Evolutionary conservation across 768 basidiomycete species (phyloP).

Genomic region (Termitomyces sp.): DNA sequence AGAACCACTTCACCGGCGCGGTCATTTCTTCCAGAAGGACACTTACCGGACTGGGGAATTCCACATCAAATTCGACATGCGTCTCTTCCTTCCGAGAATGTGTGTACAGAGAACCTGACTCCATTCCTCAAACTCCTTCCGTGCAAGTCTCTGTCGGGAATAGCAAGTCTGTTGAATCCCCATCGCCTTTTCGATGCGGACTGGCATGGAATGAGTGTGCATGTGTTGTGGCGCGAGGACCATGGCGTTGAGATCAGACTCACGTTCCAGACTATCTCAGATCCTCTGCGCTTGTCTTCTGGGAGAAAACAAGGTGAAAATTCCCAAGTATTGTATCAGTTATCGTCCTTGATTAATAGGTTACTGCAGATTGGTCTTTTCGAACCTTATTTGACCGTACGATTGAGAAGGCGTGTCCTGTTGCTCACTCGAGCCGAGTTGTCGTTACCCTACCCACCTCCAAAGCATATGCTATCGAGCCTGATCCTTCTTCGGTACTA

Average conservation of each 20-base stretch:
- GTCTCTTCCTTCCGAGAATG: constrained; percentile 72
- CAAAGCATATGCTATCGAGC: constrained; percentile 40
- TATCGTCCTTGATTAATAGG: neutral
- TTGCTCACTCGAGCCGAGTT: constrained; percentile 57
- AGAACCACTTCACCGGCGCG: constrained; percentile 64
- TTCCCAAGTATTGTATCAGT: neutral
- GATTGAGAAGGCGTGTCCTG: constrained; percentile 63
- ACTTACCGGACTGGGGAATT: constrained; percentile 39
- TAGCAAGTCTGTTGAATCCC: constrained; percentile 79
- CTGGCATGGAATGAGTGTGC: constrained; percentile 86
- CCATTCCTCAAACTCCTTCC: constrained; percentile 94
- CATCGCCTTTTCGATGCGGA: constrained; percentile 85
- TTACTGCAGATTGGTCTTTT: constrained; percentile 67
- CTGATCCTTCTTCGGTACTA: constrained; percentile 38
- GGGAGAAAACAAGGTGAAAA: constrained; percentile 49
- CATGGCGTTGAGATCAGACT: constrained; percentile 61
- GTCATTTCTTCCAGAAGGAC: constrained; percentile 59
- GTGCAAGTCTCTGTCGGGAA: constrained; percentile 84
- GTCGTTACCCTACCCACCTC: constrained; percentile 40
- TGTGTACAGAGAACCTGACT: constrained; percentile 97
- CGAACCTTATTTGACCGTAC: constrained; percentile 58
- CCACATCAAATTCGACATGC: constrained; percentile 68
- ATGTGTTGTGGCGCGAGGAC: constrained; percentile 58
- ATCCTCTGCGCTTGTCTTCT: constrained; percentile 60
- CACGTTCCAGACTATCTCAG: constrained; percentile 70